Base-by-base conservation (phyloP, 2,329 filamentous ascomycete genomes). In the Chaetomiaceae sp. region DNA sequence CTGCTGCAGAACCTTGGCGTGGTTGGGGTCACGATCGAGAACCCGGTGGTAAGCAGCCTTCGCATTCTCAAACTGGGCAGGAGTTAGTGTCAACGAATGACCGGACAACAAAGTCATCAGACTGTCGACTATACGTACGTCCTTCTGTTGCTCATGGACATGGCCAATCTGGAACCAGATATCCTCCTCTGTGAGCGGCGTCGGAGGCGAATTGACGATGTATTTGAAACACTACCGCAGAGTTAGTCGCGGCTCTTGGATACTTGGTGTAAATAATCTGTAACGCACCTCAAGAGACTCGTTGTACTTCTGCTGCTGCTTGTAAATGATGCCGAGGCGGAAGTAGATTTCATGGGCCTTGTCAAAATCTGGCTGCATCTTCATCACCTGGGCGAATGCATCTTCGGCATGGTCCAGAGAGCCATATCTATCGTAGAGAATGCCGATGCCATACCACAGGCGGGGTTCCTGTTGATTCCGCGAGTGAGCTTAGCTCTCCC, bases 81-180 rank as follows among this genome's bases (percentile, higher is more conserved):
- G 19, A 14, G 55, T 55, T 27, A 59, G 56, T 19, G 52, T 44
- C 41, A n/a, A n/a, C n/a, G n/a, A n/a, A n/a, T n/a, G n/a, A n/a
- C n/a, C n/a, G n/a, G n/a, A 54, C 44, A 19, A 46, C 10, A 25
- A 6, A 4, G 16, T 6, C n/a, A 9, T 31, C 8, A 9, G 1
- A n/a, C 12, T 10, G 2, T 7, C 8, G 14, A 4, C 4, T 7
- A 38, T 25, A 78, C 89, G 73, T 77, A 96, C 91, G 64, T 99
- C 93, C 77, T 97, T 97, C 70, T 97, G 92, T 65, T 97, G 93
- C 67, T 99, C 93, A 64, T 99, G 91, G 44, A 99, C 93, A 68
- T 99, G 93, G 21, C 93, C 93, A 65, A 99, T 97, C 70, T 99
- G 93, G 74, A 99, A 99, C 92, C 92, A 97, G 54, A 99, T 99